A percentile compares a stretch with the other conserved stretches of the same genome.
phyloP scores from a whole-genome alignment of 306 rosid genomes.

The Acacia confusa region DNA sequence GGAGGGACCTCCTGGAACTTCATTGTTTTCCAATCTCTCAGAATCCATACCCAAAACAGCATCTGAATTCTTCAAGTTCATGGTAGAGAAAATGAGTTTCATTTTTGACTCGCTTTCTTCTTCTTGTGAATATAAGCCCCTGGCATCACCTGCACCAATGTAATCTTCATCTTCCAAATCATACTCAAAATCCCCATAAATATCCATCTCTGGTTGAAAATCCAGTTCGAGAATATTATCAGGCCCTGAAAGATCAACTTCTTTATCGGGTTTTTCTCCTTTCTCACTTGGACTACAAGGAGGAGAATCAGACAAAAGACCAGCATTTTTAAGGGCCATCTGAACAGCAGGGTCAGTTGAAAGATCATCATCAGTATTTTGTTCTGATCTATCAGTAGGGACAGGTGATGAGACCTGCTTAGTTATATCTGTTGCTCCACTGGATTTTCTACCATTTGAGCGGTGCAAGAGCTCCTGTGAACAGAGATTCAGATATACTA shows the following conservation, averaged over 20 bases:
- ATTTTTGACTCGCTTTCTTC: conserved; percentile 69
- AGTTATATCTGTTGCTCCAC: conserved; percentile 40
- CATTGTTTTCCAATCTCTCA: conserved; percentile 43
- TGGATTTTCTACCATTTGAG: conserved; percentile 50
- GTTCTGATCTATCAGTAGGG: conserved; percentile 46
- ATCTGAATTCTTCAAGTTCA: conserved; percentile 48
- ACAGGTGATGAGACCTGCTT: conserved; percentile 37
- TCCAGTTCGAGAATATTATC: conserved; percentile 73
- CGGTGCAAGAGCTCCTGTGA: conserved; percentile 74
- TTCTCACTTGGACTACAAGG: conserved; percentile 67
- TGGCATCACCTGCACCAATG: conserved; percentile 61
- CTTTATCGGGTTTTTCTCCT: conserved; percentile 40
- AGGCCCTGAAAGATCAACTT: conserved; percentile 49
- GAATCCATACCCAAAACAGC: conserved; percentile 34
- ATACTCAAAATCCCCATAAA: conserved; percentile 96
- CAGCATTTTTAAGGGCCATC: conserved; percentile 85
- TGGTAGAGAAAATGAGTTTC: conserved; percentile 82
- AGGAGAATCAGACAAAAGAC: conserved; percentile 88
- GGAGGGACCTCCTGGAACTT: conserved; percentile 45
- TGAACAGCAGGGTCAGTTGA: conserved; percentile 60
- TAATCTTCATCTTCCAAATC: conserved; percentile 89
- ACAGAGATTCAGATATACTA: conserved; percentile 84
- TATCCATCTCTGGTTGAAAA: conserved; percentile 76
- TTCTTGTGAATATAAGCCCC: conserved; percentile 48
- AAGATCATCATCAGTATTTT: conserved; percentile 35